These are phyloP conservation scores for Epichloe bromicola DNA, from an alignment of 2,329 filamentous ascomycete genomes.

Conservation along the genomic window DNA sequence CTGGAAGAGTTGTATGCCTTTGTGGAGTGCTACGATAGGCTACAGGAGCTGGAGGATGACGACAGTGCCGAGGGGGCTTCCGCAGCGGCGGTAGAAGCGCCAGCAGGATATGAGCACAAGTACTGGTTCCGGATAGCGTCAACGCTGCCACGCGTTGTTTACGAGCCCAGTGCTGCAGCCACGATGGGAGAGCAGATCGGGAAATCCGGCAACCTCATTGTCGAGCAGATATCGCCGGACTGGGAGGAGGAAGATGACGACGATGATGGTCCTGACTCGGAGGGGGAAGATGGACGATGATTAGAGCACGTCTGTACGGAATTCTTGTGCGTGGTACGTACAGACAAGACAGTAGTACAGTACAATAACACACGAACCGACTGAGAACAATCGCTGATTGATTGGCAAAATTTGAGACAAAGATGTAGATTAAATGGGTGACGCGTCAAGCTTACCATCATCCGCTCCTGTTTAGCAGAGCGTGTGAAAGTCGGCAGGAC, in stretches of 20 bases:
- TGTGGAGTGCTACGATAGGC: constrained; percentile 73
- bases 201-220: constrained; percentile 74
- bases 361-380: background rate
- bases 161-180: constrained; percentile 52
- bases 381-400: no score
- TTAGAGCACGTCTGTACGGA: background rate
- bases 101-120: constrained; percentile 52
- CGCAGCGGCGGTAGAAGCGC: constrained; percentile 1
- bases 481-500: no score
- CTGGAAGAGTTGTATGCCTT: constrained; percentile 92
- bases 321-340: background rate
- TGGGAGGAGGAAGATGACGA: constrained; percentile 23
- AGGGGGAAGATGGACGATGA: constrained; percentile 12
- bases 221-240: constrained; percentile 45
- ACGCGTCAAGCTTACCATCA: no score
- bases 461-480: no score
- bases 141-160: constrained; percentile 73
- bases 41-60: constrained; percentile 41
- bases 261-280: constrained; percentile 5
- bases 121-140: constrained; percentile 80
- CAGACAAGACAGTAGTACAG: background rate
- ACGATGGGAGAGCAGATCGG: constrained; percentile 65
- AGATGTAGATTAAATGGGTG: no score
- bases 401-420: no score
- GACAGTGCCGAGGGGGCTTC: background rate